Evolutionary conservation across 495 filamentous ascomycete species (phyloP).

Genomic region (Penicillium diatomitis): DNA sequence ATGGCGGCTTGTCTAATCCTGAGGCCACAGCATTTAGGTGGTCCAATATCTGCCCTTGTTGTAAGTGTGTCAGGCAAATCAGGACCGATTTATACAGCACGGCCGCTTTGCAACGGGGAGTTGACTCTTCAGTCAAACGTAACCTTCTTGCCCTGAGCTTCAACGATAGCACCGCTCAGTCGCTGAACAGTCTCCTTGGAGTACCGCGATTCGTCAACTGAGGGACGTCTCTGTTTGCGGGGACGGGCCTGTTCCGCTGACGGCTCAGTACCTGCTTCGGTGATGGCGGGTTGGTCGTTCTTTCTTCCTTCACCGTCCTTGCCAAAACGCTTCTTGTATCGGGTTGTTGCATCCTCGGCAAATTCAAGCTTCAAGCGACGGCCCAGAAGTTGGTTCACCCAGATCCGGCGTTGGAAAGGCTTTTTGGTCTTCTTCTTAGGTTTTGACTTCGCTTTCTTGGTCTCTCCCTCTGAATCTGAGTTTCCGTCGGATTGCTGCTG

Average conservation of each 20-base stretch:
- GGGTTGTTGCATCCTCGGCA: conserved; percentile 75
- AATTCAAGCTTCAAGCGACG: conserved; percentile 80
- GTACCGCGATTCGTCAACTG: conserved; percentile 31
- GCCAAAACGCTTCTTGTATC: conserved; percentile 90
- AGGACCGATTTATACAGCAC: no score
- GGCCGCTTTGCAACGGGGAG: background rate
- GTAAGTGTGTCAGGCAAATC: no score
- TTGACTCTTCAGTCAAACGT: conserved; percentile 56
- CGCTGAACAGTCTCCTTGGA: conserved; percentile 40
- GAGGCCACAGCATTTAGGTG: no score
- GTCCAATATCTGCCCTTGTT: no score
- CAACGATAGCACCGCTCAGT: conserved; percentile 68
- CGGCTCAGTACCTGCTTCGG: conserved; percentile 12
- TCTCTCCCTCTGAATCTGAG: conserved; percentile 24
- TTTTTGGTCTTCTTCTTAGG: conserved; percentile 41
- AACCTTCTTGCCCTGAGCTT: conserved; percentile 71
- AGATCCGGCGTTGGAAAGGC: conserved; percentile 59
- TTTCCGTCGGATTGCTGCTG: conserved; percentile 14
- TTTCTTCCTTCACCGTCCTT: conserved; percentile 47
- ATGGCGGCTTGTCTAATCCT: no score
- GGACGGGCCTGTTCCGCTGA: conserved; percentile 16
- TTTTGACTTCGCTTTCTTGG: conserved; percentile 23
- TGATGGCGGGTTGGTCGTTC: conserved; percentile 17
- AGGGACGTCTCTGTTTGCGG: conserved; percentile 16
- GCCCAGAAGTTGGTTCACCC: conserved; percentile 71